Base-by-base conservation (phyloP, 352 stramenopile species). In the Plasmopara halstedii region DNA sequence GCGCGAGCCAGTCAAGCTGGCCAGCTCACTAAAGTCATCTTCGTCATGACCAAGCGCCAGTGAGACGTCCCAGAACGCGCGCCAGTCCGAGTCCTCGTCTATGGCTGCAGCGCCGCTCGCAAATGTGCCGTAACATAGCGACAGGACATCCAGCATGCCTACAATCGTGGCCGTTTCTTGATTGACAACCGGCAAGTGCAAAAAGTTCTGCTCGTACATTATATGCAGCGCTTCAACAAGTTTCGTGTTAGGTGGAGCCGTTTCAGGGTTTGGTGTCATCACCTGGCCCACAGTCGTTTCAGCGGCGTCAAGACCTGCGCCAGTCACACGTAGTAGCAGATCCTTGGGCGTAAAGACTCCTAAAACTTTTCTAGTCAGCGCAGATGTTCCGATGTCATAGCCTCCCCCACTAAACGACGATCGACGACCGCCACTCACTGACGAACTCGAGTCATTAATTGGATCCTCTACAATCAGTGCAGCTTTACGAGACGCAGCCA, bases 321-420 rank as follows among this genome's bases (percentile, higher is more conserved):
- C 89, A 46, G 98, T 80, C 11, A 97, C 95, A 27, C 95, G 80
- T 14, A 94, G 84, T 62, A 99, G 83, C 56, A 99, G 66, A 70
- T 99, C 96, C 65, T 98, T 98, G 4, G 96, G 96, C 0, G 94
- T 98, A 56, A 99, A 97, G 44, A 99, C 97, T 52, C 96, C 96
- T 13, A 99, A 61, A 15, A 74, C 58, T 67, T 92, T 93, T 41
- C 61, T 51, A 15, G 56, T 70, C 9, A 70, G 29, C 27, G 61
- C 61, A 6, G 61, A 70, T 1, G 48, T 67, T 6, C 75, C 79
- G 26, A 67, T 66, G 8, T 72, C 64, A 39, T 64, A 77, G 19
- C 58, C 53, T 39, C 56, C 60, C n/a, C 50, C 53, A 35, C 57
- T 64, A 8, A 71, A 36, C 5, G 64, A 70, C 38, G 66, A 65